Evolutionary conservation across 2,329 filamentous ascomycete genomes (phyloP).

Genomic region (Annulohypoxylon truncatum): DNA sequence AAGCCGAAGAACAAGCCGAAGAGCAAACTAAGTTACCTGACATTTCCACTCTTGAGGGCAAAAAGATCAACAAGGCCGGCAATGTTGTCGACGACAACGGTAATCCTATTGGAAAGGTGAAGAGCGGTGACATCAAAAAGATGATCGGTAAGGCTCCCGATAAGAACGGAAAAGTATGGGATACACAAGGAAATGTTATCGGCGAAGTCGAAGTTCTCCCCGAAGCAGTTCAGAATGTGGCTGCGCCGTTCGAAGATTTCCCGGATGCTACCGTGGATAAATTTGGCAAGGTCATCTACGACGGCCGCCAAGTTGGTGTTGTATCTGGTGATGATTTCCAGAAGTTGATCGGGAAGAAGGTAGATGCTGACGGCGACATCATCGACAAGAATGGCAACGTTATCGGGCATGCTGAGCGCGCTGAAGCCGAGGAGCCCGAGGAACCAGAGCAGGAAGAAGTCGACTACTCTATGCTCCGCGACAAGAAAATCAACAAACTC

Average conservation of each 20-base stretch:
- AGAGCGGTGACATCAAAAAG: slow-evolving; percentile 55
- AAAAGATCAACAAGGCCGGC: slow-evolving; percentile 58
- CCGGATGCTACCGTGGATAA: slow-evolving; percentile 52
- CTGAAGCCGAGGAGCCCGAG: slow-evolving; percentile 50
- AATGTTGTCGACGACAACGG: slow-evolving; percentile 59
- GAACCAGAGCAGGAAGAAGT: slow-evolving; percentile 51
- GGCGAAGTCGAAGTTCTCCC: slow-evolving; percentile 57
- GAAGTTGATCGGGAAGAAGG: slow-evolving; percentile 52
- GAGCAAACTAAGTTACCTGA: slow-evolving; percentile 40
- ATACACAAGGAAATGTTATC: slow-evolving; percentile 49
- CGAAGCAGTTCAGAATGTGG: slow-evolving; percentile 50
- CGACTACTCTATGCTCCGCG: slow-evolving; percentile 64
- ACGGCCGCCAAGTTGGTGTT: slow-evolving; percentile 53
- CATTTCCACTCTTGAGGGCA: slow-evolving; percentile 53
- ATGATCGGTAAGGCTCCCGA: slow-evolving; percentile 58
- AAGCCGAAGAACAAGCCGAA: slow-evolving; percentile 36
- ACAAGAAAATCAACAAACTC: slow-evolving; percentile 68
- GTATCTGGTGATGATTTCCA: slow-evolving; percentile 53
- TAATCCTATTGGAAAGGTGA: slow-evolving; percentile 57
- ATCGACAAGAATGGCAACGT: slow-evolving; percentile 53
- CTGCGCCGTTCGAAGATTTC: slow-evolving; percentile 53
- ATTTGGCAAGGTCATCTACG: slow-evolving; percentile 53
- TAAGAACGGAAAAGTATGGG: slow-evolving; percentile 57
- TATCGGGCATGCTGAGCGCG: slow-evolving; percentile 51
- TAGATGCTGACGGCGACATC: slow-evolving; percentile 53